These are phyloP conservation scores for Pseudognaphalium luteoalbum DNA, from an alignment of 129 eudicot species.

Conservation along the genomic window DNA sequence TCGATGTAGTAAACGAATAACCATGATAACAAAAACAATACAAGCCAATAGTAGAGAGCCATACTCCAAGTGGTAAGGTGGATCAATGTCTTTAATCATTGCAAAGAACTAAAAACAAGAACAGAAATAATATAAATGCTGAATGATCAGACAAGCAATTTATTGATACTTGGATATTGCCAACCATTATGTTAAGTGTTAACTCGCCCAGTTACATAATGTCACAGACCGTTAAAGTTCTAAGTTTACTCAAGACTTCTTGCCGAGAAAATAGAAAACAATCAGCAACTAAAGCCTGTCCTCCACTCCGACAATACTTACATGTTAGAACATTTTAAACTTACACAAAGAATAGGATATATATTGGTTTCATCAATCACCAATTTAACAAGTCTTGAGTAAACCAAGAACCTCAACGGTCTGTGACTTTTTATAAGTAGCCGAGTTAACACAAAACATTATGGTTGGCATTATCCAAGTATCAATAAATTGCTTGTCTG, in stretches of 20 bases:
- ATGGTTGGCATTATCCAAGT: no score
- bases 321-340: not conserved
- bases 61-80: constrained; percentile 14
- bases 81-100: not conserved
- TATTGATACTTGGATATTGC: no score
- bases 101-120: not conserved
- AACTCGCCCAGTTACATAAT: not conserved
- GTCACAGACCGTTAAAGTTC: not conserved
- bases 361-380: not conserved
- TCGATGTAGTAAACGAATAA: constrained; percentile 1
- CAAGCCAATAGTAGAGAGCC: constrained; percentile 5
- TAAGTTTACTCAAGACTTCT: not conserved
- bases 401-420: not conserved
- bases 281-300: not conserved
- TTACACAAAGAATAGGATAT: not conserved
- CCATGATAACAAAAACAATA: not conserved
- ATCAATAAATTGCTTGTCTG: not conserved
- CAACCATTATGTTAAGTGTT: not conserved
- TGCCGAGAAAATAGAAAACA: not conserved
- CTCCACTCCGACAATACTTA: not conserved
- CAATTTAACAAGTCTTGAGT: not conserved
- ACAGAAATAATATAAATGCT: not conserved
- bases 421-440: not conserved
- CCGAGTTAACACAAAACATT: not conserved
- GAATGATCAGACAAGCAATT: not conserved